Evolutionary conservation across 106 monocot genomes (phyloP), one percentile per base, ranked within the genome.

Genomic region (Hemerocallis citrina): DNA sequence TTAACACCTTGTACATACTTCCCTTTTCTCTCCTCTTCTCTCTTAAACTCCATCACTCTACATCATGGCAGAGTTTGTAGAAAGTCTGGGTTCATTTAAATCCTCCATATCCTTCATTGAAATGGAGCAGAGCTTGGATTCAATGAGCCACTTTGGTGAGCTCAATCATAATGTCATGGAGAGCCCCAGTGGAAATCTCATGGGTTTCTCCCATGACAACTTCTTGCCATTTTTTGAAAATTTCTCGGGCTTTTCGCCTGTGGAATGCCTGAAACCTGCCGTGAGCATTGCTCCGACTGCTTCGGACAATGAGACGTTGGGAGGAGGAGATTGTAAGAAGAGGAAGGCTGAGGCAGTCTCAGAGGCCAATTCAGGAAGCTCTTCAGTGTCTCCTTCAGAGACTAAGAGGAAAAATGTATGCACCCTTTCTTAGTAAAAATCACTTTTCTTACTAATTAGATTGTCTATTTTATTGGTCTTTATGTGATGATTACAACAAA

Each of bases 11-110:
- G 6, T 28, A 56, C 17, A 42, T 8, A 28, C 15, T 31, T n/a
- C 50, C 43, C 25, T 14, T 12, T 17, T 2, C 22, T 25, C 30
- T 33, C 45, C 10, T 15, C 34, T 17, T 64, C 64, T 63, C 24
- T n/a, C n/a, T n/a, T n/a, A n/a, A 20, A 30, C 36, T 51, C 21
- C 47, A 15, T 14, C 15, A 34, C 17, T 66, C 40, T 32, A 0
- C 13, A 46, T 32, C 68, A 80, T 85, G 72, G 60, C 62, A 59
- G 72, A 34, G 45, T 66, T 63, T 59, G 52, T 17, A n/a, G 64
- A 55, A 51, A 57, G 31, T 14, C 54, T 33, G 8, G 55, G 67
- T 11, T 36, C 40, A 16, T 44, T 66, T 12, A 66, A 57, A 30
- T 49, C 58, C 23, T 65, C 69, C 22, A 35, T 52, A 23, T 52